These are phyloP conservation scores for Salix purpurea DNA, from an alignment of 345 rosid genomes.

Conservation along the genomic window DNA sequence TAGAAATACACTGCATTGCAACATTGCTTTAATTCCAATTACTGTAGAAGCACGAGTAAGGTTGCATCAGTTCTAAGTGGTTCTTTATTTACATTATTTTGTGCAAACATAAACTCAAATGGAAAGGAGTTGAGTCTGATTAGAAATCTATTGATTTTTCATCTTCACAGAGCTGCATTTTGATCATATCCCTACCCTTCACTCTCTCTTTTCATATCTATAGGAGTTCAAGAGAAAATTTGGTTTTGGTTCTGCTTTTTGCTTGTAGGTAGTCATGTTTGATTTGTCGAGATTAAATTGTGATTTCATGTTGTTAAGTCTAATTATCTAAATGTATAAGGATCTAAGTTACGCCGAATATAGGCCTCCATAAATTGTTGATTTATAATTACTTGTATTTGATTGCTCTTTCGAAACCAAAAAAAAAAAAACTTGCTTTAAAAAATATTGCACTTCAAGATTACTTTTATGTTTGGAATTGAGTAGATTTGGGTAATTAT, in stretches of 20 bases:
- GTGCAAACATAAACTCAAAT: background rate
- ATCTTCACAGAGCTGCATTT: background rate
- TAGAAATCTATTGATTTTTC: background rate
- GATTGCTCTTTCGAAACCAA: background rate
- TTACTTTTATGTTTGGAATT: background rate
- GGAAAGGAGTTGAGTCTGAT: background rate
- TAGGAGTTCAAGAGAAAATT: background rate
- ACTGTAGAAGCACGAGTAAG: background rate
- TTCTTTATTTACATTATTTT: background rate
- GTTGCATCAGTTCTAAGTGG: background rate
- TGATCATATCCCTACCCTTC: background rate
- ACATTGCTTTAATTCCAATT: background rate
- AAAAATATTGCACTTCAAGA: background rate
- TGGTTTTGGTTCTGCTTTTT: background rate
- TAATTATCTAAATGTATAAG: background rate
- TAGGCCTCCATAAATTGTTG: background rate
- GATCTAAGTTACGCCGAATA: background rate
- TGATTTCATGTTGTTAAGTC: background rate
- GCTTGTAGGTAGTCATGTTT: background rate
- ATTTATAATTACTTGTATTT: background rate
- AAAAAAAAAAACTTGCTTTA: background rate
- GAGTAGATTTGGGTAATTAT: background rate
- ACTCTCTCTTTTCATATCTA: background rate
- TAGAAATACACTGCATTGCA: background rate
- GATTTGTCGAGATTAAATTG: background rate